Base-by-base conservation (phyloP, 116 monocot species). In the Iris pallida region DNA sequence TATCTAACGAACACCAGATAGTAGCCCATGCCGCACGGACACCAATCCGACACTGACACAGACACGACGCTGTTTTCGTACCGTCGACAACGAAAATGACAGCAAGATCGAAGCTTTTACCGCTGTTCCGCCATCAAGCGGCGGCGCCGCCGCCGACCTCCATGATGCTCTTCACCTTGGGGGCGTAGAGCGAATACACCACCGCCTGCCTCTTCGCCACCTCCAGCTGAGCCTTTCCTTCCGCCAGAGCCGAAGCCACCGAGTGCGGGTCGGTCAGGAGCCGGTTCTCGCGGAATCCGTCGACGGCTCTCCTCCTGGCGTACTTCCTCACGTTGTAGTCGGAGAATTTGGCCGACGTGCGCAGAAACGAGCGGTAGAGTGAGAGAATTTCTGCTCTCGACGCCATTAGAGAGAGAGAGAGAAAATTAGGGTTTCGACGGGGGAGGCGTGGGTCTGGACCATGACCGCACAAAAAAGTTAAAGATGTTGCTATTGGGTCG, bases 311-410 rank as follows among this genome's bases (percentile, higher is more conserved):
- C 55, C 81, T 47, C 71, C 61, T 73, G 7, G 75, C 70, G 79
- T 89, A 96, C 78, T 86, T 80, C 49, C 84, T 71, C 10, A 96
- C 64, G 81, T 92, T 96, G 85, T 92, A 96, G 57, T 96, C 92
- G 17, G 76, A 43, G 81, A 92, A 92, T 72, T 82, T 82, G 11
- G 78, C 12, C 3, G 85, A 84, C 30, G 81, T 82, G 0, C 85
- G 80, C 16, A 95, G 86, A 41, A 95, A 78, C 0, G 88, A 80
- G 16, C 96, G 84, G 79, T 83, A 70, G 4, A 96, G 79, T 4
- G 72, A 65, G 30, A 91, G 78, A 40, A 76, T 75, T 57, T 86
- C 78, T 6, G 65, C 66, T 45, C 72, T 74, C 41, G 86, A 71
- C 4, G 81, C 81, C 13, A 45, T 30, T 30, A 30, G 30, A 30